Conservation (phyloP, 2,329 filamentous ascomycete genomes). For the Exophiala calicioides region DNA sequence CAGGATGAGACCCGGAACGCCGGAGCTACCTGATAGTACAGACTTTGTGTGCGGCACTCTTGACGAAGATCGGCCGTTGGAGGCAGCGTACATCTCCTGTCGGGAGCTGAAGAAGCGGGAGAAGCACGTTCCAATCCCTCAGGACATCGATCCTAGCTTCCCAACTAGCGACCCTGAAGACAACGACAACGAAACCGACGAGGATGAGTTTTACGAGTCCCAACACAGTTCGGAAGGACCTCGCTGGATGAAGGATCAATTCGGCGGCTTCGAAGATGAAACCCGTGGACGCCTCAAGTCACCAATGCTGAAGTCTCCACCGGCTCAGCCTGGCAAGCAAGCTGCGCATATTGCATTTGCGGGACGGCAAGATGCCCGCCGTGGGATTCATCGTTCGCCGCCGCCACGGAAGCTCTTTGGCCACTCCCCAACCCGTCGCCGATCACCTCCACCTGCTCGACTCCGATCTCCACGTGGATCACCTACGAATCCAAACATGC, state of each 20-base stretch:
- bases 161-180: conserved; percentile 91
- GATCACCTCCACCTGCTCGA: conserved; percentile 65
- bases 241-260: conserved; percentile 69
- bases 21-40: conserved; percentile 91
- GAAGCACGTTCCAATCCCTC: conserved; percentile 81
- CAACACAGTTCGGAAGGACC: conserved; percentile 54
- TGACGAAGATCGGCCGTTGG: conserved; percentile 91
- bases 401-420: conserved; percentile 53
- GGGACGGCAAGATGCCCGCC: conserved; percentile 23
- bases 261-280: conserved; percentile 65
- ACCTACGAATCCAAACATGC: conserved; percentile 39
- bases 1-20: conserved; percentile 67
- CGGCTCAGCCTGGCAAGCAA: conserved; percentile 62
- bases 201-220: conserved; percentile 59
- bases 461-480: conserved; percentile 52
- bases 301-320: conserved; percentile 54
- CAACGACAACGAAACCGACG: conserved; percentile 72
- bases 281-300: conserved; percentile 45
- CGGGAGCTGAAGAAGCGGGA: conserved; percentile 77
- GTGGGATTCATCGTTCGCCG: conserved; percentile 19
- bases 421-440: conserved; percentile 68
- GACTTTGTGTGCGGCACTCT: conserved; percentile 99
- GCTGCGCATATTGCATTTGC: conserved; percentile 56
- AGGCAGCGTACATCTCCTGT: conserved; percentile 86
- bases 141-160: conserved; percentile 97